These are phyloP conservation scores for Phytophthora kernoviae DNA, from an alignment of 352 stramenopile species.

Conservation along the genomic window DNA sequence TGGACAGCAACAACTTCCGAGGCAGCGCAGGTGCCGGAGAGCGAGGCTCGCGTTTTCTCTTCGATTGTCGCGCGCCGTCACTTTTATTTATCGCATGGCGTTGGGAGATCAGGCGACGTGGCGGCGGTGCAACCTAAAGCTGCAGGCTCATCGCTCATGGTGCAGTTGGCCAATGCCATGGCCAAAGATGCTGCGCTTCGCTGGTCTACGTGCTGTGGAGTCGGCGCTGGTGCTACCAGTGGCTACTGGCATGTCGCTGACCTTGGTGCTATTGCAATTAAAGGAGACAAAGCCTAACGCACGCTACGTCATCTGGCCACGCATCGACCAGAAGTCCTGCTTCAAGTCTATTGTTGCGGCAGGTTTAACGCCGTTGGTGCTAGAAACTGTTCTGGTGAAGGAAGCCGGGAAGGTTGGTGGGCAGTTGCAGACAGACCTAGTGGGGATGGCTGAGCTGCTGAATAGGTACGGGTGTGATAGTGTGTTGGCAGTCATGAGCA, in stretches of 20 bases:
- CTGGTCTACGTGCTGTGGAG: constrained; percentile 64
- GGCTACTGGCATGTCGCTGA: constrained; percentile 97
- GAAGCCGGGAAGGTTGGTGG: constrained; percentile 42
- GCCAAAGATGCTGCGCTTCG: constrained; percentile 91
- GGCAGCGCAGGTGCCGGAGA: constrained; percentile 95
- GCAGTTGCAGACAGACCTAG: constrained; percentile 92
- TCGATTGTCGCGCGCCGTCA: constrained; percentile 85
- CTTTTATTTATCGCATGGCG: constrained; percentile 95
- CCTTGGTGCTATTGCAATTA: constrained; percentile 91
- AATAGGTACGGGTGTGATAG: constrained; percentile 53
- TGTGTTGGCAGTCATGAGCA: constrained; percentile 96
- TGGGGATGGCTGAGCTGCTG: constrained; percentile 70
- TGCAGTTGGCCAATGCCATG: constrained; percentile 93
- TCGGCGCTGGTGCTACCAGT: constrained; percentile 94
- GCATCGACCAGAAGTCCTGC: constrained; percentile 99
- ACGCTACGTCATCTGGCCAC: constrained; percentile 91
- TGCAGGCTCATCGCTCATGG: constrained; percentile 95
- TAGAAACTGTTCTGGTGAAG: constrained; percentile 71
- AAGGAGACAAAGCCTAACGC: constrained; percentile 47
- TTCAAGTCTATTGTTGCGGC: constrained; percentile 97
- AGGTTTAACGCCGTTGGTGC: constrained; percentile 91
- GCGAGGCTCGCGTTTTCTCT: constrained; percentile 92
- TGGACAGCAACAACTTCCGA: constrained; percentile 96
- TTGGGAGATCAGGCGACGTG: constrained; percentile 98
- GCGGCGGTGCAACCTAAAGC: constrained; percentile 98